Base-by-base conservation (phyloP, 2,329 filamentous ascomycete species). In the Cladophialophora chaetospira region DNA sequence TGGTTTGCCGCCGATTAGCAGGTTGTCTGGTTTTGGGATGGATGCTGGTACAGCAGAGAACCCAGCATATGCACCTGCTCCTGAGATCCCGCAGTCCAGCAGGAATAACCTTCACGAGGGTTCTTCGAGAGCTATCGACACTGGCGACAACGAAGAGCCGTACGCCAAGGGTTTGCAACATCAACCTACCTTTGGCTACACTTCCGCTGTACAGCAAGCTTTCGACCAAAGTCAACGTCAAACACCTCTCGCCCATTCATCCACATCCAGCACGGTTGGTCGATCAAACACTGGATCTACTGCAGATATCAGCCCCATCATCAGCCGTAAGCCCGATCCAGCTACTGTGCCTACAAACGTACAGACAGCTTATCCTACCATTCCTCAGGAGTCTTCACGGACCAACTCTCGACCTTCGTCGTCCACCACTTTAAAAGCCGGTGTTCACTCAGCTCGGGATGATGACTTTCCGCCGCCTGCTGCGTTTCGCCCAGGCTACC, bases 271-370 rank as follows among this genome's bases (percentile, higher is more conserved):
- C 51, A 79, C 73, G 36, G 71, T 84, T n/a, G 75, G 72, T 31
- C 75, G 85, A 58, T 85, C 82, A 51, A 82, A 86, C 63, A 87
- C 84, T 55, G 80, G 80, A 58, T 85, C 83, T 60, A 87, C 85
- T 6, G 78, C 80, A 46, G 77, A 77, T 25, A 84, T 88, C 60
- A 87, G 84, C 66, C 86, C 86, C 1, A 88, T 88, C 52, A 86
- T 88, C 69, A 81, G 77, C 62, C 73, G 76, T 49, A 79, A 77
- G n/a, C 77, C 80, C 4, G 79, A 79, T 56, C 71, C 71, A 45
- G 72, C 70, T 8, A 66, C 68, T 42, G 64, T 71, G 42, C 63
- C 61, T 51, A 74, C 75, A 33, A 75, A 74, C 36, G 79, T 82
- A 36, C 78, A 78, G 1, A 85, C 85, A 61, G 73, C 75, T 23